Conservation (phyloP, 495 filamentous ascomycete species). For the Neurospora tetraspora region DNA sequence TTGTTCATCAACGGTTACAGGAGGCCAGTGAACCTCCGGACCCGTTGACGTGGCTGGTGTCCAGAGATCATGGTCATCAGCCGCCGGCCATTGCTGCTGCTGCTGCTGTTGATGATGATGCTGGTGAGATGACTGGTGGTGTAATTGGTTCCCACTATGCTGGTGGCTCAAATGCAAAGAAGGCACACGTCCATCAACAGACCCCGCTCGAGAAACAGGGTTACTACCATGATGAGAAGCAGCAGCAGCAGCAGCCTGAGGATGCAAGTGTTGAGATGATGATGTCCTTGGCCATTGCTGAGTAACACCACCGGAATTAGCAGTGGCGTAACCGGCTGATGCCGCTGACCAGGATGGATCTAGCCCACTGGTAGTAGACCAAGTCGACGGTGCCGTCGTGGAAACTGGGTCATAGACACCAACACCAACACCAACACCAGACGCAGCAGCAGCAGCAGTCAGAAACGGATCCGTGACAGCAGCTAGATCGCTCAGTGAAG, state of each 20-base stretch:
- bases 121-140: background rate
- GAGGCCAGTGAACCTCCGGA: background rate
- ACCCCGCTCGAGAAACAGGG: background rate
- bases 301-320: background rate
- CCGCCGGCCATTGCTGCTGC: background rate
- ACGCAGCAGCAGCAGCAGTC: background rate
- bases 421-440: too few species aligned
- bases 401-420: background rate
- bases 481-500: slow-evolving; percentile 1
- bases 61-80: slow-evolving; percentile 2
- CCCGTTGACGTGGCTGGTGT: slow-evolving; percentile 1
- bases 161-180: too few species aligned
- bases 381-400: background rate
- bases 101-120: background rate
- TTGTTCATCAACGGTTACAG: background rate
- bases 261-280: background rate
- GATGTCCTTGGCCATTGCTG: background rate
- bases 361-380: background rate
- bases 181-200: background rate
- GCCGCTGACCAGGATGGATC: background rate
- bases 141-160: background rate
- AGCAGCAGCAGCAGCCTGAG: background rate
- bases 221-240: background rate
- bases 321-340: background rate
- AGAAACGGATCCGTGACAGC: slow-evolving; percentile 18